These are phyloP conservation scores for Austroboletus novae-zelandiae DNA, from an alignment of 1,284 basidiomycete genomes.

Conservation along the genomic window DNA sequence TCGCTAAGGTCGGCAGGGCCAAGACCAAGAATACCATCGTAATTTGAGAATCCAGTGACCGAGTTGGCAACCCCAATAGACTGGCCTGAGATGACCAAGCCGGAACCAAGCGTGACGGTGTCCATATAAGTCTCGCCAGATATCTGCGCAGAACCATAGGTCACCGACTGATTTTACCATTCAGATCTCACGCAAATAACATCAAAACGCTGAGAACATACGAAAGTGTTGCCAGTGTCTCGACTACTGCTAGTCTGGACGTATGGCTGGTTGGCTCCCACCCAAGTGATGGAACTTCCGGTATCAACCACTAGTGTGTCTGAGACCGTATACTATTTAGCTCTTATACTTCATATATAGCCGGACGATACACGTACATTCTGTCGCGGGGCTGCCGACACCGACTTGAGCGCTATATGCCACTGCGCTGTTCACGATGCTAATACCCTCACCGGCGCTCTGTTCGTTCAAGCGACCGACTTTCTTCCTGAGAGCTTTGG, in stretches of 20 bases:
- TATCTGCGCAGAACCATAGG: slow-evolving; percentile 35
- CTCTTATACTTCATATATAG: neutral
- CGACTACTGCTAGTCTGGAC: slow-evolving; percentile 47
- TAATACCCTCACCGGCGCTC: too few species aligned
- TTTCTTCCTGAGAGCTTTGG: too few species aligned
- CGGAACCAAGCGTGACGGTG: too few species aligned
- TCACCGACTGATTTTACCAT: neutral
- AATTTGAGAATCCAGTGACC: too few species aligned
- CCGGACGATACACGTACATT: slow-evolving; percentile 37
- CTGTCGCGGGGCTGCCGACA: slow-evolving; percentile 58
- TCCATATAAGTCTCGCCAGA: slow-evolving; percentile 8
- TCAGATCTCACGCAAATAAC: neutral
- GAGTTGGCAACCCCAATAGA: slow-evolving; percentile 44
- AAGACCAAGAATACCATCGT: too few species aligned
- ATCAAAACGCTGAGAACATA: slow-evolving; percentile 28
- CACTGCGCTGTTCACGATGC: too few species aligned
- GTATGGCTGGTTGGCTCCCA: slow-evolving; percentile 51
- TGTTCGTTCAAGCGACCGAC: too few species aligned
- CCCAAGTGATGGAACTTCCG: slow-evolving; percentile 60
- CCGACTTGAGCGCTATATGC: slow-evolving; percentile 51
- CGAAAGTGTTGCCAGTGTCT: slow-evolving; percentile 41
- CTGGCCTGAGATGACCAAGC: slow-evolving; percentile 27
- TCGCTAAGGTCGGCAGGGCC: too few species aligned
- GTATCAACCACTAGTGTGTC: slow-evolving; percentile 30
- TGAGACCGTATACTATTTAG: slow-evolving; percentile 1